Evolutionary conservation across 495 filamentous ascomycete genomes (phyloP), one percentile per base, ranked within the genome.

Genomic region (Aspergillus leporis): DNA sequence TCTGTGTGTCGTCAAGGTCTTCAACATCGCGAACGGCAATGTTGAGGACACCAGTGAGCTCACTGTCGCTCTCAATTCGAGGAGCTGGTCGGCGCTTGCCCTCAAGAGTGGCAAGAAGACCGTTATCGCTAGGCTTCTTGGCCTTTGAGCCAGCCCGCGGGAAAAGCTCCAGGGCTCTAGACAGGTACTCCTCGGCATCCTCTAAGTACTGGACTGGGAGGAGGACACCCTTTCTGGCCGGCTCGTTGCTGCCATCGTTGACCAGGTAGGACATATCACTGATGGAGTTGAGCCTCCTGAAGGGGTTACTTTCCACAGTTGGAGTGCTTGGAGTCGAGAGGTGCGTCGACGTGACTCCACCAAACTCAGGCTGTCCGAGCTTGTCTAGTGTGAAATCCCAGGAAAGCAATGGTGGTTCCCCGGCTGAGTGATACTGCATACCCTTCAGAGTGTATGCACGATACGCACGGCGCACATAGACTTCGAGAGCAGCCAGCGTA

Each of bases 331-430:
- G 95, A 2, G 92, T 88, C 0, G 92, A 93, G 45, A 93, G 88
- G 54, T 87, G 81, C 7, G 85, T 85, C 9, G 88, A 89, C 62
- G 87, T 85, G 19, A 92, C 61, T 3, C 91, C 85, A 18, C 92
- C 92, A 61, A 92, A 94, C 67, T 98, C 94, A 10, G 89, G 85
- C 67, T 92, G 86, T 19, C 91, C 93, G 53, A 97, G 85, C 80
- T 95, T 98, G 67, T 92, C 87, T 47, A 98, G 84, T 16, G 89
- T 80, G 72, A 98, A 98, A 74, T 98, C 93, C 95, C 95, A 98
- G 8, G 92, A 89, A 21, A 98, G 78, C 61, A 85, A 90, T 14
- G 95, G 93, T 22, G 85, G 80, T 55, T 98, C 94, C 3, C 74
- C 73, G 53, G 91, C 83, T 50, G 84, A 84, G 67, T 91, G 87